Base-by-base conservation (phyloP, 78 protist genomes). In the Speleostelium caveatum region DNA sequence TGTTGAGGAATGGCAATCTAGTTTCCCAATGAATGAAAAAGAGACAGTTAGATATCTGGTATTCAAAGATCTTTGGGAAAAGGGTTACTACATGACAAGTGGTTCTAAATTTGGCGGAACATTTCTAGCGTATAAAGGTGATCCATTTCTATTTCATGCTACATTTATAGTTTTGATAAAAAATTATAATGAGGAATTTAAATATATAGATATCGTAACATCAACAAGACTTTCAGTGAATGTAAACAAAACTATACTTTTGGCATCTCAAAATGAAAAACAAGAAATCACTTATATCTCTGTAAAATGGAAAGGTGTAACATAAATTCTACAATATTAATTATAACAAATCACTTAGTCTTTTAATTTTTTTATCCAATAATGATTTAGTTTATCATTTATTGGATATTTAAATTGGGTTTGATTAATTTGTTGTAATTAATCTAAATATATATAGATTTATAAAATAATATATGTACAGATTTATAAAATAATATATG, bases 101-200 rank as follows among this genome's bases (percentile, higher is more conserved):
- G 95, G 93, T 21, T 28, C 30, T 5, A 93, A 93, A n/a, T 93
- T 93, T 67, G 95, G 95, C 10, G 95, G 95, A 2, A 83, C 86
- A 30, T 93, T 72, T 67, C 65, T 93, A 51, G 91, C 73, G 30
- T 93, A 93, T 33, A 83, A 86, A 41, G 91, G 90, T 4, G 90
- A 83, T 58, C 90, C 90, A 24, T 60, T 83, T 21, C 22, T 69
- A 16, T 73, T 58, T 41, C 90, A 83, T 30, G 60, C 90, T 12
- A 63, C 74, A 42, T 42, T 69, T 26, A 83, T 83, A 1, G 90
- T 83, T 10, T 38, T 83, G 2, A 49, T 83, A 10, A 51, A 59
- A 14, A 1, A 38, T 3, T 32, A 30, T 32, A 22, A 19, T 14
- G 56, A 83, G 36, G 19, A 35, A 39, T 38, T 83, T 24, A 26